These are phyloP conservation scores for Xylaria venustula DNA, from an alignment of 495 filamentous ascomycete genomes.

Conservation along the genomic window DNA sequence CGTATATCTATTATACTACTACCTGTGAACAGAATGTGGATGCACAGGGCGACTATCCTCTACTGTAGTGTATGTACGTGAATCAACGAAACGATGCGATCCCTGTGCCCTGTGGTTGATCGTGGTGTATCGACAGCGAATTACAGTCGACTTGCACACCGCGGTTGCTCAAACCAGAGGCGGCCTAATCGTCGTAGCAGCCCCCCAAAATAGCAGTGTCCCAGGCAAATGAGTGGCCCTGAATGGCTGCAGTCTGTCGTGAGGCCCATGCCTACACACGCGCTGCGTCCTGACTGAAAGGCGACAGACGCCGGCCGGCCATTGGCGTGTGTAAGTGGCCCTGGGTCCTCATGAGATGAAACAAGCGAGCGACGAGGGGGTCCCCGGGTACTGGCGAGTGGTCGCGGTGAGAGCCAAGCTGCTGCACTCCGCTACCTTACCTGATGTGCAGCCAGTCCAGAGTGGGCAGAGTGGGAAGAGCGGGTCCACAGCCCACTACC, in stretches of 20 bases:
- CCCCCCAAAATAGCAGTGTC: constrained; percentile 14
- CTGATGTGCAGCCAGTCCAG: no score
- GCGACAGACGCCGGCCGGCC: constrained; percentile 13
- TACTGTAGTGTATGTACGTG: neutral
- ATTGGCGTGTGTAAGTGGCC: constrained; percentile 28
- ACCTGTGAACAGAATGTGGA: no score
- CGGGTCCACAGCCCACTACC: neutral
- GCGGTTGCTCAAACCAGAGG: constrained; percentile 11
- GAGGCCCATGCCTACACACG: constrained; percentile 2
- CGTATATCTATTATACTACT: constrained; percentile 19
- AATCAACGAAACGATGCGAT: neutral
- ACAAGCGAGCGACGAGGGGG: constrained; percentile 41
- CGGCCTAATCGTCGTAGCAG: neutral
- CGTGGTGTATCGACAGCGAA: neutral
- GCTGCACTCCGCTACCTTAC: neutral
- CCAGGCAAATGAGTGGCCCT: constrained; percentile 10
- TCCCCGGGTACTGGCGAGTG: neutral
- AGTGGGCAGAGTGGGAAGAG: neutral
- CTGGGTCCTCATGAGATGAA: constrained; percentile 35
- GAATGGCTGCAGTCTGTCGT: constrained; percentile 3
- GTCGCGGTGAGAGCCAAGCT: neutral
- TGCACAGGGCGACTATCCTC: no score
- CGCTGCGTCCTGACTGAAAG: constrained; percentile 10
- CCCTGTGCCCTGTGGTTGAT: constrained; percentile 8
- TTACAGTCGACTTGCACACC: constrained; percentile 2